Base-by-base conservation (phyloP, 306 rosid genomes). In the Cicer yamashitae region DNA sequence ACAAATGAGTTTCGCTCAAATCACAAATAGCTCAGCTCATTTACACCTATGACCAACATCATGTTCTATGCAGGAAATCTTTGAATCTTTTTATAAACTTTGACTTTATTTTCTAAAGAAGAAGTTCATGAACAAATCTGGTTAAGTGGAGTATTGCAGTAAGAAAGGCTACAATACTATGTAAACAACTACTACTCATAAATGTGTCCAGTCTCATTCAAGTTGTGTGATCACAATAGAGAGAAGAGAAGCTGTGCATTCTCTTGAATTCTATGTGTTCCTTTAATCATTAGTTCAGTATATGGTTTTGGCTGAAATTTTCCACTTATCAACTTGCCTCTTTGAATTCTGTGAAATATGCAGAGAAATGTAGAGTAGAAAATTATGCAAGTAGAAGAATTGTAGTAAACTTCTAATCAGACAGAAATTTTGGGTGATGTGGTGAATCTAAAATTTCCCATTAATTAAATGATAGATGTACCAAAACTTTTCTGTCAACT, bases 331-430 rank as follows among this genome's bases (percentile, higher is more conserved):
- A 48, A 41, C 50, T 15, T 17, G 47, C 8, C 75, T 37, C 53
- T 45, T 45, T 54, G 60, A 63, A 39, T 22, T 41, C 6, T 15
- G 37, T 40, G 13, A 41, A 64, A 10, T 59, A n/a, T 39, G 20
- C 30, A 3, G 25, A 62, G 25, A 62, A 62, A 62, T 7, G 39
- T 43, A 14, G 12, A 62, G 12, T 52, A 5, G 68, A 39, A 8
- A 37, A 14, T 15, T 43, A 14, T 4, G 48, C 48, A 7, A 13
- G n/a, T 38, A 48, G 68, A n/a, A 47, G 17, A 62, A 17, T n/a
- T 43, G 45, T 61, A 7, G 70, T 10, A 74, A 74, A 58, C 40
- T 22, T 11, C 25, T 45, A 58, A 44, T 44, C 68, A 25, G 77
- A 25, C 37, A 8, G 18, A 14, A 71, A 54, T 7, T 74, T 34